Base-by-base conservation (phyloP, 805 yeast genomes). In the Pichia heedii region DNA sequence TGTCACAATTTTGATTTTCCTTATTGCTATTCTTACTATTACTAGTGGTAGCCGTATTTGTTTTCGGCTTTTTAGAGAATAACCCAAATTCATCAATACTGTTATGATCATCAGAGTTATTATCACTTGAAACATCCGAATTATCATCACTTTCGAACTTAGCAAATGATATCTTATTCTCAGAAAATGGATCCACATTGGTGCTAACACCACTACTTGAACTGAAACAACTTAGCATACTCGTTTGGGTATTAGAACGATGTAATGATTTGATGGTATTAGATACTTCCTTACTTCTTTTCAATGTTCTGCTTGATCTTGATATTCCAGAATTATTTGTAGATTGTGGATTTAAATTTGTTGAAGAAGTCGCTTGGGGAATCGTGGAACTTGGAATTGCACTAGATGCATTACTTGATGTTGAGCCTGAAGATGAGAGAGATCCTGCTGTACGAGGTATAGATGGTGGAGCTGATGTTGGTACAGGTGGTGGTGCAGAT, bases 111-210 rank as follows among this genome's bases (percentile, higher is more conserved):
- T 12, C 24, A 29, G 11, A n/a, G 6, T 21, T 18, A 33, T 22
- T 32, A 26, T 38, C 37, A 16, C 21, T 15, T 8, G 43, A 40
- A 26, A 40, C 29, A 22, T n/a, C 21, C 3, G 26, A 29, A 16
- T 26, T 20, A 13, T 37, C 36, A 20, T 40, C 40, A 13, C 32
- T 5, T 6, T 43, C 48, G 26, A 44, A 30, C 12, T 42, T 21
- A 71, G 71, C 83, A 65, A 89, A 89, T 2, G 79, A 74, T 27
- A 87, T 73, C 3, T 69, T 73, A 53, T 84, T 84, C 50, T 87
- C 95, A 37, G 70, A 71, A 62, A 84, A 84, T 15, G 76, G 73
- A 53, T 76, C 82, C 6, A 32, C 34, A 29, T 29, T 29, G 39
- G 58, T 50, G 7, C 40, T 40, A 3, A 46, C 24, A 15, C 44